Percentiles rank a stretch among this genome's conserved stretches.
Evolutionary conservation across 2,329 filamentous ascomycete genomes (phyloP).

Genomic region (Colletotrichum sp.): DNA sequence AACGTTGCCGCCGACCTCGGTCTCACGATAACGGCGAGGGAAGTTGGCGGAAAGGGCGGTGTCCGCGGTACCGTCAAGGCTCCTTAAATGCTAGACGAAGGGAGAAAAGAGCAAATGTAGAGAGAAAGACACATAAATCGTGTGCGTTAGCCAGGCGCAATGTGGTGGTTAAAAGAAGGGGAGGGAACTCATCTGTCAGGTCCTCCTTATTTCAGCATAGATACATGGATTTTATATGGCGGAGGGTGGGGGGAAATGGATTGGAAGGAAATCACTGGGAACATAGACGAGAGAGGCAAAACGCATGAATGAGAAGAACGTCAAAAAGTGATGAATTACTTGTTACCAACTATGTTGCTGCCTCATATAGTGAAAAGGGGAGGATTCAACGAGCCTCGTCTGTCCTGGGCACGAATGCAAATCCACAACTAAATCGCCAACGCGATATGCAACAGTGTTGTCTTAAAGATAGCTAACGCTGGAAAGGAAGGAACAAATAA

Average conservation of each 20-base stretch:
- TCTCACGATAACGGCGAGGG: slow-evolving; percentile 81
- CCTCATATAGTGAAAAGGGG: not conserved
- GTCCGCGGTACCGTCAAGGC: slow-evolving; percentile 66
- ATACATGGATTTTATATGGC: slow-evolving; percentile 4
- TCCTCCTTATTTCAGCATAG: not conserved
- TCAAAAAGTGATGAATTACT: not conserved
- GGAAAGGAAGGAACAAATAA: not conserved
- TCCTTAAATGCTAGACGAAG: slow-evolving; percentile 15
- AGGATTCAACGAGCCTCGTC: not conserved
- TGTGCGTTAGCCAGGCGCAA: not conserved
- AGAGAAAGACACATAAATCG: not conserved
- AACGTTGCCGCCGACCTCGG: slow-evolving; percentile 83
- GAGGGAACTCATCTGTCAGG: not conserved
- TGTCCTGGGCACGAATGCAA: not conserved
- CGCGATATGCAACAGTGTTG: not conserved
- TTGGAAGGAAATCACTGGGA: slow-evolving; percentile 2
- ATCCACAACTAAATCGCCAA: not conserved
- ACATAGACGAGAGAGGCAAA: slow-evolving; percentile 11
- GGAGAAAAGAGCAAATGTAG: not conserved
- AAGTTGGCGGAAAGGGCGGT: slow-evolving; percentile 87
- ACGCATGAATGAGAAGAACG: slow-evolving; percentile 7
- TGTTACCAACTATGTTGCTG: not conserved
- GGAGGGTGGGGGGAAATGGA: not conserved
- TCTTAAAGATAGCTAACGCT: not conserved
- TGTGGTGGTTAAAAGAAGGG: not conserved